Evolutionary conservation across 1,284 basidiomycete species (phyloP), one percentile per base, ranked within the genome.

Genomic region (Austroboletus novae-zelandiae): DNA sequence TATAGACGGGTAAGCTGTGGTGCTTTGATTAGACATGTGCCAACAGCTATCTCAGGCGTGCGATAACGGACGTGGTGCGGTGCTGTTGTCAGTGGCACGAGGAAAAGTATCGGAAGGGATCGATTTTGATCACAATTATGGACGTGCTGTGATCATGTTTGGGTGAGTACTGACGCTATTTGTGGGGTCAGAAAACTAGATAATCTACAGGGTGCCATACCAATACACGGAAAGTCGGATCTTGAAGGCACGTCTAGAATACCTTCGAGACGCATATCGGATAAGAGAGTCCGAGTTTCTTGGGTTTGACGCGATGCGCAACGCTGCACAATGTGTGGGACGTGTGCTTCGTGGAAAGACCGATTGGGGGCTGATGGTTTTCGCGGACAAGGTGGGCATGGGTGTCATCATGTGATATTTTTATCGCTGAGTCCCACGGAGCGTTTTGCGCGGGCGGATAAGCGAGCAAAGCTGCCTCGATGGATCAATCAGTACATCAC

Each of bases 401-500:
- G 10, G 20, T 30, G 32, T 34, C 34, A 27, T 49, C 32, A 47
- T 40, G 3, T 5, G 15, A 34, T 27, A 31, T 31, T 40, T 34
- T 42, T 27, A 41, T 37, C 41, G 10, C 46, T 50, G 50, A 57
- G 49, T 48, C 18, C 40, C 57, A n/a, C 29, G 9, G 64, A 98
- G 94, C 89, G 97, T 10, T 99, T 98, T 67, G 96, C 96, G 10
- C 83, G 95, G 49, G 89, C 92, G 25, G 97, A 99, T 70, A 99
- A 99, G 74, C 83, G 97, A 23, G 87, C 92, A 43, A 99, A 98
- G 79, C 76, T 99, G 58, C 97, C 97, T 2, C 88, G 92, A 47
- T 99, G 97, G 97, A 99, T 99, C 63, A 98, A 98, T 68, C 94
- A 97, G 68, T 98, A 98, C 67, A 99, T 99, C 66, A 96, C 93